Conservation (phyloP, 345 rosid genomes). For the Gossypium longicalyx region DNA sequence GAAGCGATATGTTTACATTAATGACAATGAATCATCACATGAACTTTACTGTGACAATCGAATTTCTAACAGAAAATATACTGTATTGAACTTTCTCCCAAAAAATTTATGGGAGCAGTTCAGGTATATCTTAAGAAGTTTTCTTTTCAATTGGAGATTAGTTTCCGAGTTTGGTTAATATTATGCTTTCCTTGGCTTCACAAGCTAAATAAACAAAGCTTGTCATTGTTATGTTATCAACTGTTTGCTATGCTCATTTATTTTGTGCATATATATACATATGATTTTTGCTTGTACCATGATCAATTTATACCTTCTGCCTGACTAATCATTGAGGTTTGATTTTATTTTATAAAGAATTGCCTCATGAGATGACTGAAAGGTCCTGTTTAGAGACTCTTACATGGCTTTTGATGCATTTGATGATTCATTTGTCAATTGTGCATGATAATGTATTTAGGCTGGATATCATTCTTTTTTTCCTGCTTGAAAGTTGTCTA, state of each 20-base stretch:
- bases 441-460: not conserved
- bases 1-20: slow-evolving; percentile 89
- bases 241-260: not conserved
- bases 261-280: not conserved
- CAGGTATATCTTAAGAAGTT: slow-evolving; percentile 42
- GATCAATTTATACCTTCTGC: not conserved
- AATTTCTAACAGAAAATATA: slow-evolving; percentile 86
- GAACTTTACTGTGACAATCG: slow-evolving; percentile 79
- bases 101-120: slow-evolving; percentile 95
- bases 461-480: not conserved
- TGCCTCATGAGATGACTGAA: not conserved
- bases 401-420: not conserved
- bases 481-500: not conserved
- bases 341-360: not conserved
- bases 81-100: slow-evolving; percentile 78
- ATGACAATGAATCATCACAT: slow-evolving; percentile 67
- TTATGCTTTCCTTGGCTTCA: slow-evolving; percentile 3
- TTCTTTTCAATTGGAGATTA: not conserved
- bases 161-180: not conserved
- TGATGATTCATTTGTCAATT: not conserved
- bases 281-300: not conserved
- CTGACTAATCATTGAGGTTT: not conserved
- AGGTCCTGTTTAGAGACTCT: not conserved
- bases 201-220: not conserved
- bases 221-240: not conserved